phyloP scores from a whole-genome alignment of 2,329 filamentous ascomycete species.

The Hypocreales sp. region DNA sequence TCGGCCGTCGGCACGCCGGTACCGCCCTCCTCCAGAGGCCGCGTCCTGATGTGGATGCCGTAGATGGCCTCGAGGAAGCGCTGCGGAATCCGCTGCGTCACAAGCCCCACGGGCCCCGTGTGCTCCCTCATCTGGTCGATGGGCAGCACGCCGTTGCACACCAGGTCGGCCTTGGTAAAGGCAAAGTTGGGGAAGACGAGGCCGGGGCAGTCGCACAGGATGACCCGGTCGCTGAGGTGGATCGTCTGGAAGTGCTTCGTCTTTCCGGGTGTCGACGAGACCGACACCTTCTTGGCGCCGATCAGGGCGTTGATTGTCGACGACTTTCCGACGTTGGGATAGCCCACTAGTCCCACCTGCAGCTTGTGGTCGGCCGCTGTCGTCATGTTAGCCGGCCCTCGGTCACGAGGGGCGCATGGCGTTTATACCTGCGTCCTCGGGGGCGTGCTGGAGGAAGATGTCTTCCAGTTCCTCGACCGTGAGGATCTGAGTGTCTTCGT shows the following conservation, averaged over 20 bases:
- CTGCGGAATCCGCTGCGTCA: conserved; percentile 75
- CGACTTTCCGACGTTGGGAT: conserved; percentile 98
- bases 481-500: conserved; percentile 61
- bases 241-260: conserved; percentile 99
- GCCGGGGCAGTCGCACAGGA: conserved; percentile 96
- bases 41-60: conserved; percentile 72
- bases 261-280: conserved; percentile 93
- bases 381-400: neutral
- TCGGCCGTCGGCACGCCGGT: conserved; percentile 73
- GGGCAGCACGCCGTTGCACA: conserved; percentile 85
- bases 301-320: conserved; percentile 99
- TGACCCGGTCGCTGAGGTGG: conserved; percentile 74
- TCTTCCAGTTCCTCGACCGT: conserved; percentile 86
- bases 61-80: conserved; percentile 84
- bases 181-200: conserved; percentile 98
- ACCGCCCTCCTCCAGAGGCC: conserved; percentile 80
- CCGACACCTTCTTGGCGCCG: conserved; percentile 94
- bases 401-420: neutral
- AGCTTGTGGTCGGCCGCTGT: conserved; percentile 47
- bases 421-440: conserved; percentile 34
- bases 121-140: conserved; percentile 95
- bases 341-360: conserved; percentile 86
- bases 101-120: conserved; percentile 69
- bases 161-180: conserved; percentile 87
- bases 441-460: conserved; percentile 64